A percentile compares a stretch with the other conserved stretches of the same genome.
phyloP scores from a whole-genome alignment of 495 filamentous ascomycete genomes.

The Echria macrotheca region DNA sequence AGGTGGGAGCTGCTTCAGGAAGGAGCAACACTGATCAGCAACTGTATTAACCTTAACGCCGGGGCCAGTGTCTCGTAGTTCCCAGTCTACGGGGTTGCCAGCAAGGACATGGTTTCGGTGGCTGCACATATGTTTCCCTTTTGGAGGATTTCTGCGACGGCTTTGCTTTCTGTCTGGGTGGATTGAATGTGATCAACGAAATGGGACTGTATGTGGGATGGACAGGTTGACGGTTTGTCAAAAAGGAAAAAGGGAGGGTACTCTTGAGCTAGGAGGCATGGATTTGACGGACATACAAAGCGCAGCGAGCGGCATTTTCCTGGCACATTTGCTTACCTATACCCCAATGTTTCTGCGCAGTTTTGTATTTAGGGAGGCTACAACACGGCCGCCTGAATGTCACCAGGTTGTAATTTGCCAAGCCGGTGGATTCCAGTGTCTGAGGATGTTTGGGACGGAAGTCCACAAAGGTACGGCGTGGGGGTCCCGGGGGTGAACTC shows the following conservation, averaged over 20 bases:
- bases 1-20: conserved; percentile 91
- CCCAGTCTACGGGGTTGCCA: not conserved
- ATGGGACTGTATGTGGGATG: not conserved
- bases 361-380: no score
- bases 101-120: not conserved
- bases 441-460: no score
- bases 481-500: no score
- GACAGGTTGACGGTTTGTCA: not conserved
- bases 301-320: conserved; percentile 1
- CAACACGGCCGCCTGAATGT: no score
- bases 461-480: no score
- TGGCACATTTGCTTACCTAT: conserved; percentile 12
- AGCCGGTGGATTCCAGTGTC: no score
- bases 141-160: not conserved
- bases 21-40: conserved; percentile 70
- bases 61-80: conserved; percentile 17
- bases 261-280: not conserved
- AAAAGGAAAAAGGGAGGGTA: not conserved
- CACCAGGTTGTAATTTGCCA: no score
- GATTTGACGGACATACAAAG: not conserved
- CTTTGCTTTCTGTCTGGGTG: not conserved
- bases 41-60: conserved; percentile 60
- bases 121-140: conserved; percentile 7
- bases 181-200: not conserved
- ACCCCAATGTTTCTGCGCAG: conserved; percentile 10